Conservation (phyloP, 2,329 filamentous ascomycete species). For the Capronia americana region DNA sequence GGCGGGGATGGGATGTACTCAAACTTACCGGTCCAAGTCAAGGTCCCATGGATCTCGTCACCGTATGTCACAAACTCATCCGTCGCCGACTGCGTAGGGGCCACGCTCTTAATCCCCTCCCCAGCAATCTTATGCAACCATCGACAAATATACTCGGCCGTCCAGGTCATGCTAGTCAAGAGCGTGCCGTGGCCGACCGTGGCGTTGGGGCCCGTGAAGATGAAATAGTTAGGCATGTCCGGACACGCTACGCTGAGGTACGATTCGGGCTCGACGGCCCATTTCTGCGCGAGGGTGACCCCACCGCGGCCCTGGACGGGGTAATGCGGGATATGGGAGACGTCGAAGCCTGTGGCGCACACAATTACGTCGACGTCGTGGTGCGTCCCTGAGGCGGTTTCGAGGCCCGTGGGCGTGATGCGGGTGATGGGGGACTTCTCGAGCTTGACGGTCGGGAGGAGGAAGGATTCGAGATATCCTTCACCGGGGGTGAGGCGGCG, state of each 20-base stretch:
- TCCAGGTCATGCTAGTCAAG: constrained; percentile 39
- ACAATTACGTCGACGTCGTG: constrained; percentile 44
- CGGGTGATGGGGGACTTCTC: constrained; percentile 44
- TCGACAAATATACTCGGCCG: constrained; percentile 43
- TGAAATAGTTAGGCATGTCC: constrained; percentile 47
- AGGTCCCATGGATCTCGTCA: constrained; percentile 45
- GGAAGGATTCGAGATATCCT: constrained; percentile 59
- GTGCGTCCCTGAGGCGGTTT: constrained; percentile 35
- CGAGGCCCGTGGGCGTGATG: constrained; percentile 44
- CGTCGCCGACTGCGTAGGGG: constrained; percentile 41
- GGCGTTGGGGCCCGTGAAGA: constrained; percentile 44
- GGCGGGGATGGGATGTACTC: not conserved
- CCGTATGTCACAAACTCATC: constrained; percentile 46
- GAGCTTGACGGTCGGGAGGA: constrained; percentile 47
- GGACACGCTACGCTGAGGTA: constrained; percentile 42
- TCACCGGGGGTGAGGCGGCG: constrained; percentile 58
- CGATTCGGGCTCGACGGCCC: constrained; percentile 41
- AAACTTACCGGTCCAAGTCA: constrained; percentile 35
- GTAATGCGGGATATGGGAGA: constrained; percentile 47
- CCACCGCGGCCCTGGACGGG: constrained; percentile 45
- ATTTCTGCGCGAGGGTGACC: constrained; percentile 42
- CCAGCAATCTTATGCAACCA: constrained; percentile 44
- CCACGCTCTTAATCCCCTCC: constrained; percentile 44
- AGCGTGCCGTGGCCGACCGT: constrained; percentile 44
- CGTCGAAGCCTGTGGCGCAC: constrained; percentile 53